These are phyloP conservation scores for Daucus carota DNA, from an alignment of 129 eudicot genomes.

Conservation along the genomic window DNA sequence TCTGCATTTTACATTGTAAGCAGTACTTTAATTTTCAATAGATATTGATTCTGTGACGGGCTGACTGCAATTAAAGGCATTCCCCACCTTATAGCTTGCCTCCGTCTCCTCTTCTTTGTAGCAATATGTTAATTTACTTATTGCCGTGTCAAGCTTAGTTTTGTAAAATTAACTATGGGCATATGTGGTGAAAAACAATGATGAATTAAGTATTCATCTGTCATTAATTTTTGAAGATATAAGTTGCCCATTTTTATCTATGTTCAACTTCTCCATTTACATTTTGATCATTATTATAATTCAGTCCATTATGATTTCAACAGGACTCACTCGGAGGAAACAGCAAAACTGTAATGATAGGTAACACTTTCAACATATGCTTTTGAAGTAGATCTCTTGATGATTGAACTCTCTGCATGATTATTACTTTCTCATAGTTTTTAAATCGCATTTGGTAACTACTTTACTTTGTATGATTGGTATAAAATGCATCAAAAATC, in stretches of 20 bases:
- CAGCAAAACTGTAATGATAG: constrained; percentile 14
- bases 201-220: not conserved
- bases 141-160: not conserved
- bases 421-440: not conserved
- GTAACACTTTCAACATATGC: not conserved
- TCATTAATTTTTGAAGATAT: not conserved
- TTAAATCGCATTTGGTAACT: not conserved
- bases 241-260: not conserved
- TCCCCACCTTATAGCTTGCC: not conserved
- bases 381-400: not conserved
- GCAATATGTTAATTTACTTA: not conserved
- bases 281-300: not conserved
- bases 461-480: not conserved
- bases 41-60: not conserved
- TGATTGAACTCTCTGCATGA: not conserved
- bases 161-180: not conserved
- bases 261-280: not conserved
- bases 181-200: not conserved
- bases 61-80: not conserved
- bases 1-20: not conserved
- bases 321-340: constrained; percentile 17
- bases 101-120: not conserved
- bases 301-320: not conserved
- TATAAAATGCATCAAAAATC: not conserved
- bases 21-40: not conserved